Base-by-base conservation (phyloP, 208 protist genomes). In the Crithidia expoeki region DNA sequence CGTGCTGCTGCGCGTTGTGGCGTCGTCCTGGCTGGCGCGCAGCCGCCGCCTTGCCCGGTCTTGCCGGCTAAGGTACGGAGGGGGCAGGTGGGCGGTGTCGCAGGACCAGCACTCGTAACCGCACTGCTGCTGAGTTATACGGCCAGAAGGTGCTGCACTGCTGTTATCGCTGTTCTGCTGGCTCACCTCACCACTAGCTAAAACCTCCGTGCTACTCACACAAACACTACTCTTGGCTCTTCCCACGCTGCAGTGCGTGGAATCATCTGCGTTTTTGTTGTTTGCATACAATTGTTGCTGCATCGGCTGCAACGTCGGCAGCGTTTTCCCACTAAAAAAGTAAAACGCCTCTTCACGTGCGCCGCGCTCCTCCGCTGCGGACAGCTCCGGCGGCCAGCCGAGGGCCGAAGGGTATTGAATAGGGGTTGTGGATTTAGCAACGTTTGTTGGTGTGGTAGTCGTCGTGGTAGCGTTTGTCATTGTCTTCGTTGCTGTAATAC, bases 361-460 rank as follows among this genome's bases (percentile, higher is more conserved):
- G 34, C 72, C 72, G 16, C 19, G 50, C 50, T 77, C 72, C 58
- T 77, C 72, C 17, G 72, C 72, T 2, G 65, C 72, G 36, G 58
- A 44, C 2, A 77, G 64, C 64, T 77, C 72, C 16, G 63, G 49
- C 3, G 72, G 72, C 63, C 63, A 77, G 14, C 72, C 72, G 12
- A 38, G 64, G 7, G 40, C 12, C 27, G 0, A 21, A 12, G 50
- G 17, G n/a, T n/a, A n/a, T n/a, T n/a, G n/a, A n/a, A 27, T 0
- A 28, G 33, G n/a, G 9, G 61, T 19, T 2, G 49, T 14, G 14
- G n/a, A 42, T 42, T 16, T 16, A 16, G 36, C 6, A 6, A 12
- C 36, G 12, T 42, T 42, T 47, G 42, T 17, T 47, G 42, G n/a
- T 11, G 47, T 57, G 1, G 59, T 44, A 5, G 50, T 44, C 33